Conservation (phyloP, 2,329 filamentous ascomycete species). For the Cladosporium sp. region DNA sequence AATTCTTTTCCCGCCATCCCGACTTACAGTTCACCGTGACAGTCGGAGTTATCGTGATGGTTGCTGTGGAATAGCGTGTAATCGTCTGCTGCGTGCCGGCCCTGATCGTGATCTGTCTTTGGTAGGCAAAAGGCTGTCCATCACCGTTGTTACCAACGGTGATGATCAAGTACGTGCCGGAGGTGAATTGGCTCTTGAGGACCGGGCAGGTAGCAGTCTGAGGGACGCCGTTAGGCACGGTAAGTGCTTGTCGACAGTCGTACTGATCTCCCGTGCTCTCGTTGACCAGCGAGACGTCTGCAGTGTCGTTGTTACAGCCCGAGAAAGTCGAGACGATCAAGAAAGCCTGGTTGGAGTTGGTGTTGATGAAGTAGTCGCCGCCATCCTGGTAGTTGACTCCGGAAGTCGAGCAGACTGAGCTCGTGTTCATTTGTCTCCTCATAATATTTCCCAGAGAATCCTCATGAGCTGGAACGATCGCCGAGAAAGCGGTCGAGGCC, state of each 20-base stretch:
- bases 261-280: slow-evolving; percentile 42
- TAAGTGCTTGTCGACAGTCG: slow-evolving; percentile 38
- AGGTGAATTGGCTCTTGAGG: slow-evolving; percentile 23
- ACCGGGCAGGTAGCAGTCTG: slow-evolving; percentile 26
- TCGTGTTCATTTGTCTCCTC: slow-evolving; percentile 8
- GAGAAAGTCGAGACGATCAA: slow-evolving; percentile 46
- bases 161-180: slow-evolving; percentile 23
- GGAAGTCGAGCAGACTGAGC: slow-evolving; percentile 21
- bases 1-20: background rate
- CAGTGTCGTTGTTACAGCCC: slow-evolving; percentile 43
- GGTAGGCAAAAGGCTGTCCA: slow-evolving; percentile 24
- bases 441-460: background rate
- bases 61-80: slow-evolving; percentile 31
- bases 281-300: slow-evolving; percentile 44
- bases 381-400: slow-evolving; percentile 47
- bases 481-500: background rate
- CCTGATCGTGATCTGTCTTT: slow-evolving; percentile 29
- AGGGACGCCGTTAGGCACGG: slow-evolving; percentile 22
- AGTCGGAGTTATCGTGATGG: slow-evolving; percentile 13
- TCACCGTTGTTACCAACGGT: slow-evolving; percentile 25
- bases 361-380: slow-evolving; percentile 48
- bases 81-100: slow-evolving; percentile 39
- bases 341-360: slow-evolving; percentile 42
- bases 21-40: background rate
- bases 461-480: background rate